A percentile compares a stretch with the other conserved stretches of the same genome.
phyloP scores from a whole-genome alignment of 2,329 filamentous ascomycete species.

The Chaetomiaceae sp. region DNA sequence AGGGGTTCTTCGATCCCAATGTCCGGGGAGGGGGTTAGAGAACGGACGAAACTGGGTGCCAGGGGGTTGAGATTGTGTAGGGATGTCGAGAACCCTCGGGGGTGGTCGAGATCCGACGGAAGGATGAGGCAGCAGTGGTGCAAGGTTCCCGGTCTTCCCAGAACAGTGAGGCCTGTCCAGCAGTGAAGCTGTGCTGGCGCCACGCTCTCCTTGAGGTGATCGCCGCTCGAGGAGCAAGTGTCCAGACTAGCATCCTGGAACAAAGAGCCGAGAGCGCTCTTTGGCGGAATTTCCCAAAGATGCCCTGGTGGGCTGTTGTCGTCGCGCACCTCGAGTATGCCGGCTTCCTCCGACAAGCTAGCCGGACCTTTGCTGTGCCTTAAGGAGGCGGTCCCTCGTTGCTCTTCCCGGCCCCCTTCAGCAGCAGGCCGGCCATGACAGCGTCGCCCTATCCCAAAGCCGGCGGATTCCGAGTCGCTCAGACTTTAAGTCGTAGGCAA shows the following conservation, averaged over 20 bases:
- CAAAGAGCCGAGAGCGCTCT: background rate
- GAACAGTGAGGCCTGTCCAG: too few species aligned
- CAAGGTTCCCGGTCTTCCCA: too few species aligned
- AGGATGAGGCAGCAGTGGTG: too few species aligned
- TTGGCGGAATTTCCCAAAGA: background rate
- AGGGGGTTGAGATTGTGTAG: background rate
- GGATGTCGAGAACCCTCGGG: background rate
- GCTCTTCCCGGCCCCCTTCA: too few species aligned
- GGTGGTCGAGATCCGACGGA: background rate
- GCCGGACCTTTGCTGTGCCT: too few species aligned
- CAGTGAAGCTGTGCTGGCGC: too few species aligned
- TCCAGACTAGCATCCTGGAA: background rate
- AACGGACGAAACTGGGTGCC: background rate
- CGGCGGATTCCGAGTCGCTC: too few species aligned
- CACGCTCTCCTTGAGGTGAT: background rate
- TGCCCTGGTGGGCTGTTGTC: background rate
- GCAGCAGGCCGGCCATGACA: too few species aligned
- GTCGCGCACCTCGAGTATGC: background rate
- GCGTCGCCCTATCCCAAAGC: too few species aligned
- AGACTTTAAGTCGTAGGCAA: too few species aligned
- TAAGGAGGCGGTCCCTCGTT: too few species aligned
- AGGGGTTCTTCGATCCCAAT: background rate
- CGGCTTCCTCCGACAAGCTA: too few species aligned
- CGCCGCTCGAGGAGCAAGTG: background rate
- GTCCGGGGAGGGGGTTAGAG: background rate